These are phyloP conservation scores for Suillus tomentosus DNA, from an alignment of 768 basidiomycete species.

Conservation along the genomic window DNA sequence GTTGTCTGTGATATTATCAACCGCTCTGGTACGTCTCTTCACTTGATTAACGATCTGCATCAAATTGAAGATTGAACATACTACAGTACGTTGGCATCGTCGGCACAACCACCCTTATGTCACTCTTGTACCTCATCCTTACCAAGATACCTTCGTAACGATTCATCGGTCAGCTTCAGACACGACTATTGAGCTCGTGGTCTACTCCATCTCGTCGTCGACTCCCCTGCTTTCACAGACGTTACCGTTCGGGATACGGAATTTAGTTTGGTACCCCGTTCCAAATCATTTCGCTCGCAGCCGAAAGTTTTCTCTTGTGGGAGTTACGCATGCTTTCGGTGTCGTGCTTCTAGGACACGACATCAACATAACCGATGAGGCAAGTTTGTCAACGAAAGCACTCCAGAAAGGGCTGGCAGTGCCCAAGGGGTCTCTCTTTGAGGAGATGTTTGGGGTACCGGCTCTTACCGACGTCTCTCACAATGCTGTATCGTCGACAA, in stretches of 20 bases:
- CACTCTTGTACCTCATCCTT: constrained; percentile 55
- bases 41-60: constrained; percentile 4
- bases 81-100: constrained; percentile 62
- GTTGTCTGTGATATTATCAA: constrained; percentile 74
- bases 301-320: constrained; percentile 58
- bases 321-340: constrained; percentile 66
- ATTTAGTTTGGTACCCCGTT: constrained; percentile 41
- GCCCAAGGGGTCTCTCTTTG: constrained; percentile 67
- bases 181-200: constrained; percentile 39
- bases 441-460: constrained; percentile 87
- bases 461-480: constrained; percentile 48
- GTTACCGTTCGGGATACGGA: constrained; percentile 68
- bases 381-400: constrained; percentile 45
- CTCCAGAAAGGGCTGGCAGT: constrained; percentile 30
- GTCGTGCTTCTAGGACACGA: constrained; percentile 71
- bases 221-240: constrained; percentile 43
- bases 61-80: neutral
- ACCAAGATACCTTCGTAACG: constrained; percentile 59
- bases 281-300: constrained; percentile 35
- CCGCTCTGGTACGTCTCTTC: constrained; percentile 52
- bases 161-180: constrained; percentile 43
- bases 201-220: constrained; percentile 51
- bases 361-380: constrained; percentile 41
- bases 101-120: constrained; percentile 40
- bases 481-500: constrained; percentile 12